Base-by-base conservation (phyloP, 345 rosid genomes). In the Clarkia xantiana region DNA sequence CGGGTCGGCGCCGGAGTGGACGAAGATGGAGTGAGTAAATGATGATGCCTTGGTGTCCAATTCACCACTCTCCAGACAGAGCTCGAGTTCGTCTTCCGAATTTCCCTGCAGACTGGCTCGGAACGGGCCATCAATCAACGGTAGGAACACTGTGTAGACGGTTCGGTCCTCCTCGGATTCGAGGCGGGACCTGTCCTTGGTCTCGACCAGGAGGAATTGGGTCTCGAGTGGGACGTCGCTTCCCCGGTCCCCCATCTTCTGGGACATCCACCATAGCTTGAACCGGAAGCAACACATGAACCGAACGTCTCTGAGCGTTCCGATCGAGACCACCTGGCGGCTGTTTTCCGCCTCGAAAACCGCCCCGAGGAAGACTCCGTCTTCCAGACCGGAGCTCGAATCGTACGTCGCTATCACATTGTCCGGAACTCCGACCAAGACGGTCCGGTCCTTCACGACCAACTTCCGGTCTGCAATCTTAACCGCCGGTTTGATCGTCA, bases 221-320 rank as follows among this genome's bases (percentile, higher is more conserved):
- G 95, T 90, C 71, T 90, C 97, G 1, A 76, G 57, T 0, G 95
- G 97, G 14, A 90, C 72, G 13, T 89, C 87, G 15, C 69, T 67
- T 6, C 97, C 97, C 8, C 17, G 58, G 51, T 76, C 75, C 0
- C 97, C 97, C 95, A 85, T 85, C 53, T 67, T 78, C 63, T 90
- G 97, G 40, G 95, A 85, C 97, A 90, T 90, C 97, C 97, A 90
- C 91, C 89, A 90, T 4, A 90, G 74, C 74, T 85, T 85, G 71
- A 90, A 82, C 74, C 97, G 68, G 68, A 90, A 90, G 63, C 86
- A 73, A 14, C 94, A 78, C 91, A 90, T 70, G 75, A 90, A 90
- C 70, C 97, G 79, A 55, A 82, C 84, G 41, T 74, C 76, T 6
- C 70, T 76, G 0, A 90, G 63, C 49, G 71, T 62, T 10, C 97